Percentiles rank a stretch among this genome's conserved stretches.
Conservation (phyloP, 352 stramenopile species). For the Pythium brassicae region DNA sequence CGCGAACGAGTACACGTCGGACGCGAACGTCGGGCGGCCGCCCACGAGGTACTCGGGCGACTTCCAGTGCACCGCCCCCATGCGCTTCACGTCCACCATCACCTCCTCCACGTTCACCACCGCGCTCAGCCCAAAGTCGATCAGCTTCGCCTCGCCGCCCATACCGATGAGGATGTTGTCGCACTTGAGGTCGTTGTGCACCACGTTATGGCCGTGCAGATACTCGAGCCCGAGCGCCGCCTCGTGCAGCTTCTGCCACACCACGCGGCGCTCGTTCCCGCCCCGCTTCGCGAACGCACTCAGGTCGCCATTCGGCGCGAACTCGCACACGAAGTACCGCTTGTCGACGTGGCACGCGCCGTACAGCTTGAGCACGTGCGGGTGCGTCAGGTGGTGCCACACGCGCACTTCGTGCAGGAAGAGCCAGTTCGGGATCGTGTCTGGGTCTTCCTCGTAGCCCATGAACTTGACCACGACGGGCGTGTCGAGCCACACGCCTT, state of each 20-base stretch:
- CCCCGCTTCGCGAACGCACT: neutral
- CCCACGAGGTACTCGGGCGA: neutral
- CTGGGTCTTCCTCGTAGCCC: slow-evolving; percentile 7
- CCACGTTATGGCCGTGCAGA: slow-evolving; percentile 16
- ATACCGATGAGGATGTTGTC: slow-evolving; percentile 10
- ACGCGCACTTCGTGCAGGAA: slow-evolving; percentile 9
- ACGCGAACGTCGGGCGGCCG: neutral
- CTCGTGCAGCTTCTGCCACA: slow-evolving; percentile 19
- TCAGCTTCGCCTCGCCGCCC: slow-evolving; percentile 12
- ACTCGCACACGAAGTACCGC: slow-evolving; percentile 7
- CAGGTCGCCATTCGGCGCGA: neutral
- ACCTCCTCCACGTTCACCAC: neutral
- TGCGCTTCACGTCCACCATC: slow-evolving; percentile 1
- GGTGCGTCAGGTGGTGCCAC: slow-evolving; percentile 1
- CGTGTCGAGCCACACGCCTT: slow-evolving; percentile 3
- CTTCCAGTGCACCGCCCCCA: neutral
- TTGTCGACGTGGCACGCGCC: slow-evolving; percentile 3
- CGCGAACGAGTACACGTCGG: slow-evolving; percentile 5
- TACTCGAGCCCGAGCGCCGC: slow-evolving; percentile 24
- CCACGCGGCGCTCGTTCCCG: neutral
- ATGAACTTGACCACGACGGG: slow-evolving; percentile 13
- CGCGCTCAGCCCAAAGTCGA: slow-evolving; percentile 3
- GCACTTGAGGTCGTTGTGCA: slow-evolving; percentile 12
- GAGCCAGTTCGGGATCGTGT: neutral
- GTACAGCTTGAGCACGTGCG: slow-evolving; percentile 6